phyloP scores from a whole-genome alignment of 164 flowering plant genomes.

The Vitis rotundifolia region DNA sequence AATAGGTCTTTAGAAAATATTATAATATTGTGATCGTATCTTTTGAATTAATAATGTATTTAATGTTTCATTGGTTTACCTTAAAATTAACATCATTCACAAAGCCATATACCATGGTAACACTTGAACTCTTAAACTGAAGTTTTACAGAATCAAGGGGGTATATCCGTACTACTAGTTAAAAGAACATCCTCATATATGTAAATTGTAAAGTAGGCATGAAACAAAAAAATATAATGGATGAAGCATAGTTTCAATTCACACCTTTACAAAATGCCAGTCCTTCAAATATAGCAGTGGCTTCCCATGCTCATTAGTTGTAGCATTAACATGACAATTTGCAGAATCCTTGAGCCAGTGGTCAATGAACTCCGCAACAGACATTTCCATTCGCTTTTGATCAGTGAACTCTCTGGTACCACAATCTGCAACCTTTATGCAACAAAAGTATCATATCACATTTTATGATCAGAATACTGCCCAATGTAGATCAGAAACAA shows the following conservation, averaged over 20 bases:
- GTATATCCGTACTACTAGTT: neutral
- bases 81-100: too few species aligned
- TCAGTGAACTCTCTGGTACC: conserved; percentile 74
- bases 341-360: conserved; percentile 42
- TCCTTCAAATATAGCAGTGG: conserved; percentile 83
- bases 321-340: conserved; percentile 13
- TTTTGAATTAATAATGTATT: too few species aligned
- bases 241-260: neutral
- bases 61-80: too few species aligned
- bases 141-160: neutral
- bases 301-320: conserved; percentile 17
- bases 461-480: neutral
- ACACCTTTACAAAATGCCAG: conserved; percentile 96
- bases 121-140: neutral
- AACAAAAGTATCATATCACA: neutral
- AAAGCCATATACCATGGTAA: too few species aligned
- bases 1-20: too few species aligned
- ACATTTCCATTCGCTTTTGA: conserved; percentile 82
- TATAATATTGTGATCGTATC: too few species aligned
- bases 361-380: conserved; percentile 70
- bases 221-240: neutral
- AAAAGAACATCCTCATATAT: neutral
- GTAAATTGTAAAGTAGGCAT: neutral
- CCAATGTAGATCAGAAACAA: neutral
- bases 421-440: conserved; percentile 80